Evolutionary conservation across 495 filamentous ascomycete genomes (phyloP), one percentile per base, ranked within the genome.

Genomic region (Peziza echinospora): DNA sequence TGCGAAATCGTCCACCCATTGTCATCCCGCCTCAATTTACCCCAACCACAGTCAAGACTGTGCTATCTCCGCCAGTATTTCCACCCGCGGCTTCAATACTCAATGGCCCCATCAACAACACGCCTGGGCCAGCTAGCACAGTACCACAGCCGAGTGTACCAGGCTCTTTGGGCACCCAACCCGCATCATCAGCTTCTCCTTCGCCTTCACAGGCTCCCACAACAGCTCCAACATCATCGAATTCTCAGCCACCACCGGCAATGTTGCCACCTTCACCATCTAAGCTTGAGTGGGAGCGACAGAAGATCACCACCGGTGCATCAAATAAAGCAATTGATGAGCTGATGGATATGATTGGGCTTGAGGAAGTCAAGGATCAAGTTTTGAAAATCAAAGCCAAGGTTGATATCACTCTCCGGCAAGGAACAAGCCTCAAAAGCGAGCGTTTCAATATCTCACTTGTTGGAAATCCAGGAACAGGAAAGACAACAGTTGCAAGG

Each of bases 401-500:
- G 47, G 70, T 86, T 0, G 80, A 86, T 39, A 71, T 68, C 0
- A 48, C 64, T 0, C 25, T 75, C 0, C 63, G 73, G 0, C 83
- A 86, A 48, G 61, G 62, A 1, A 58, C 67, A 0, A 65, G 75
- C 42, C 55, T 82, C 4, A 67, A 64, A 22, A 53, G 60, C 0
- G 75, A 84, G 47, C 63, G 82, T 11, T 77, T 80, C 49, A 71
- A 76, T 16, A 65, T 69, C 1, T 70, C 69, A 0, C 64, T 91
- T 10, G 65, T 84, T 0, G 82, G 83, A 0, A 91, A 87, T 60
- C 83, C 83, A 0, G 82, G 82, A 7, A 86, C 80, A 45, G 82
- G 78, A 1, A 91, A 87, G 64, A 87, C 82, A 0, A 87, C 82
- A 0, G 75, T 86, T 11, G 81, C 82, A n/a, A 68, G 80, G 5